These are phyloP conservation scores for Dioscorea cayenensis DNA, from an alignment of 116 monocot genomes.

Conservation along the genomic window DNA sequence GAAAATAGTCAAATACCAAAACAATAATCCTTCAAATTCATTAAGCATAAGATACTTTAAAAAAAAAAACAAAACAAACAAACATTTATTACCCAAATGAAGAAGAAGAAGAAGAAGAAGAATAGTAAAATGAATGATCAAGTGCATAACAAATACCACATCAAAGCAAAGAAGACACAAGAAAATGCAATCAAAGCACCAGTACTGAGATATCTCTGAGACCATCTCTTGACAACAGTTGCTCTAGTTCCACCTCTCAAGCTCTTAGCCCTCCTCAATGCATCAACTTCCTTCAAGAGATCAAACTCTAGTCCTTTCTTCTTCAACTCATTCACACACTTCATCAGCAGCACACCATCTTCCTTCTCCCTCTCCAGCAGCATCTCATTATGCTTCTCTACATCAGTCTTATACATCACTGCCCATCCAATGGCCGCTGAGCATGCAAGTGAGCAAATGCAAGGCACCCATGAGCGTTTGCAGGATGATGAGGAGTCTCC, in stretches of 20 bases:
- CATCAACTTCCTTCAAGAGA: constrained; percentile 80
- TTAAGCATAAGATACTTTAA: no score
- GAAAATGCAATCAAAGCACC: constrained; percentile 40
- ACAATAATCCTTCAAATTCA: no score
- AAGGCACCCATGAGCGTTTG: constrained; percentile 72
- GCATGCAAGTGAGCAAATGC: constrained; percentile 42
- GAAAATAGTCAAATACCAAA: no score
- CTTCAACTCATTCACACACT: constrained; percentile 79
- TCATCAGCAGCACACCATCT: constrained; percentile 47
- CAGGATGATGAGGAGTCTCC: constrained; percentile 23
- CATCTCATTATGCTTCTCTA: constrained; percentile 35
- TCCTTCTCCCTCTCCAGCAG: constrained; percentile 67
- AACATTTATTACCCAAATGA: no score
- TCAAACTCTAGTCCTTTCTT: constrained; percentile 81
- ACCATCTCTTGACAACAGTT: constrained; percentile 28
- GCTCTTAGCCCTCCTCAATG: constrained; percentile 77
- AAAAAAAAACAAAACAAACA: no score
- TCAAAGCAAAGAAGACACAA: constrained; percentile 42
- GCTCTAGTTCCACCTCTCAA: constrained; percentile 56
- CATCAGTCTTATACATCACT: constrained; percentile 64
- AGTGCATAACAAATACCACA: constrained; percentile 54
- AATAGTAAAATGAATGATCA: background rate
- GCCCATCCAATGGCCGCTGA: constrained; percentile 73
- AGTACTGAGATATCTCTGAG: constrained; percentile 39
- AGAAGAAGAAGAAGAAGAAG: background rate